phyloP scores from a whole-genome alignment of 2,329 filamentous ascomycete genomes.

The Curvularia sp. region DNA sequence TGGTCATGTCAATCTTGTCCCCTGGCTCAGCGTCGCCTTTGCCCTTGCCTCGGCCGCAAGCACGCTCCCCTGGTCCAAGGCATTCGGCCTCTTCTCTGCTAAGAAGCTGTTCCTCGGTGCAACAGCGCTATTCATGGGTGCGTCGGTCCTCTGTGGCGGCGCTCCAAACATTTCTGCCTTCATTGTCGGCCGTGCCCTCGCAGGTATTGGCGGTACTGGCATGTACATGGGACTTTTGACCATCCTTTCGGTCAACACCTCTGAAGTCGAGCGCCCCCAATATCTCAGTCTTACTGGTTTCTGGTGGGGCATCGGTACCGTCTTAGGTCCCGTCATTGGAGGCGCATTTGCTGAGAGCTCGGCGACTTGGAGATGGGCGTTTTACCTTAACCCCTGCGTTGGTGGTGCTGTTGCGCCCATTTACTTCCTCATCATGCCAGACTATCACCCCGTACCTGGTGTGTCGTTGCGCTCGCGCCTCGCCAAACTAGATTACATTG shows the following conservation, averaged over 20 bases:
- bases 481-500: constrained; percentile 2
- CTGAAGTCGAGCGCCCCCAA: constrained; percentile 38
- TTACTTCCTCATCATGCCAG: not conserved
- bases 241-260: constrained; percentile 32
- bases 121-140: constrained; percentile 16
- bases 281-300: constrained; percentile 42
- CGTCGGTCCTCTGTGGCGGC: constrained; percentile 38
- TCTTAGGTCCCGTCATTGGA: constrained; percentile 57
- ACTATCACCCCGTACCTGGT: not conserved
- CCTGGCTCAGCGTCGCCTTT: constrained; percentile 27
- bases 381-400: constrained; percentile 55
- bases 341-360: constrained; percentile 20
- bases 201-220: constrained; percentile 55
- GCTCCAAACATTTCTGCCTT: constrained; percentile 37
- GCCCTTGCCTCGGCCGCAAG: not conserved
- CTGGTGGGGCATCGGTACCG: constrained; percentile 54
- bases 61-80: not conserved
- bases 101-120: constrained; percentile 2
- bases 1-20: constrained; percentile 18
- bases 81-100: not conserved
- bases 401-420: constrained; percentile 44
- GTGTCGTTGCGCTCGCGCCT: constrained; percentile 29
- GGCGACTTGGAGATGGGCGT: constrained; percentile 4
- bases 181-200: constrained; percentile 54
- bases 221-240: constrained; percentile 25